A percentile compares a stretch with the other conserved stretches of the same genome.
These are phyloP conservation scores for Naumovozyma baii DNA, from an alignment of 805 yeast species.

Conservation along the genomic window DNA sequence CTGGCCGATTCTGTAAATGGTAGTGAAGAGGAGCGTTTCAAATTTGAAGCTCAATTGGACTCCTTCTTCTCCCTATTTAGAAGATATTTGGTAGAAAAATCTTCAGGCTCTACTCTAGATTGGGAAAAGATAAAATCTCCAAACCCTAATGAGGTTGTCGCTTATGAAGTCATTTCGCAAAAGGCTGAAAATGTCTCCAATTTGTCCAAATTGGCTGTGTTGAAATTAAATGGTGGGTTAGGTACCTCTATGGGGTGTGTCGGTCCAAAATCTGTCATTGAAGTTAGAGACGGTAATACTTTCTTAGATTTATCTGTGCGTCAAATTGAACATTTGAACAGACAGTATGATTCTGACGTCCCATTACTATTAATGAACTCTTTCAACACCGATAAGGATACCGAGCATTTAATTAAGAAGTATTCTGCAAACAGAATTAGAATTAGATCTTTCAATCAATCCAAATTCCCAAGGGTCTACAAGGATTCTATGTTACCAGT, in stretches of 20 bases:
- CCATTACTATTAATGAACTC: slow-evolving; percentile 97
- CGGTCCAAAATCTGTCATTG: slow-evolving; percentile 90
- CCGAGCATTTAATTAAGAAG: slow-evolving; percentile 89
- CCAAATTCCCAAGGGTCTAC: slow-evolving; percentile 92
- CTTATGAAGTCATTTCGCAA: slow-evolving; percentile 43
- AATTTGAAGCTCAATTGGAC: slow-evolving; percentile 78
- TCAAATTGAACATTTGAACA: slow-evolving; percentile 91
- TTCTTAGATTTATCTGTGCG: slow-evolving; percentile 92
- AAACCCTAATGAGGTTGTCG: slow-evolving; percentile 76
- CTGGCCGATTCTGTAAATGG: slow-evolving; percentile 73
- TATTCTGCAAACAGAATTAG: slow-evolving; percentile 93
- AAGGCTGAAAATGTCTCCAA: slow-evolving; percentile 31
- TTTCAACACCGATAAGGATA: slow-evolving; percentile 88
- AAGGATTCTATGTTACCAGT: slow-evolving; percentile 95
- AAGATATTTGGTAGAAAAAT: slow-evolving; percentile 83
- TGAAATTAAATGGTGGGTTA: slow-evolving; percentile 94
- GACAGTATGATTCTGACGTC: slow-evolving; percentile 83
- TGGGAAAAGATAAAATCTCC: slow-evolving; percentile 98
- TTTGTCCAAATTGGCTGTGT: slow-evolving; percentile 79
- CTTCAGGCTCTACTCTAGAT: slow-evolving; percentile 55
- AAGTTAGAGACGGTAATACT: slow-evolving; percentile 97
- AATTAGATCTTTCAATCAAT: slow-evolving; percentile 93
- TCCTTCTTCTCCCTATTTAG: slow-evolving; percentile 87
- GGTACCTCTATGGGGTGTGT: slow-evolving; percentile 99
- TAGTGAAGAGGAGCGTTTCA: slow-evolving; percentile 34